Evolutionary conservation across 1,139 yeast species (phyloP).

Genomic region (Hansenula anomala): DNA sequence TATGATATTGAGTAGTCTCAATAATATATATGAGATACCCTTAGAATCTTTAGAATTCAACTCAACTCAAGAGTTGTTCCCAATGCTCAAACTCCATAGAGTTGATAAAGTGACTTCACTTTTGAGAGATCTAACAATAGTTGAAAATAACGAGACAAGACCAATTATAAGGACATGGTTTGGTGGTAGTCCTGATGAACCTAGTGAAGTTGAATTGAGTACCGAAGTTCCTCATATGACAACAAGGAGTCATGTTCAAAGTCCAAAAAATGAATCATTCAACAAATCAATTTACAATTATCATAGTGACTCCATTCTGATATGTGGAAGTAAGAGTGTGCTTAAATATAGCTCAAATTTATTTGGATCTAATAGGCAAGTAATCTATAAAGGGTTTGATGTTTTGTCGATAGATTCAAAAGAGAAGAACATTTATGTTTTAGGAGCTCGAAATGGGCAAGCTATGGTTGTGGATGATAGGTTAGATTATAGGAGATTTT

Average conservation of each 20-base stretch:
- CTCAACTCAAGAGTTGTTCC: not conserved
- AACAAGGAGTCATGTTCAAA: not conserved
- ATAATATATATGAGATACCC: not conserved
- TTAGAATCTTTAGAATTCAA: too few species aligned
- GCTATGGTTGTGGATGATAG: slow-evolving; percentile 16
- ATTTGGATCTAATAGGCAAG: not conserved
- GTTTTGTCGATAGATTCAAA: slow-evolving; percentile 7
- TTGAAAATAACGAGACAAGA: not conserved
- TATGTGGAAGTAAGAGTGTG: slow-evolving; percentile 1
- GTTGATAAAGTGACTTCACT: not conserved
- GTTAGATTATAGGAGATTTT: not conserved
- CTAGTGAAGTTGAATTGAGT: not conserved
- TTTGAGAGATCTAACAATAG: not conserved
- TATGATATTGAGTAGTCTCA: not conserved
- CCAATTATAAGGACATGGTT: not conserved
- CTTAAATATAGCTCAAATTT: not conserved
- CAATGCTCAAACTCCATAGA: not conserved
- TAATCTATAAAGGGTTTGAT: slow-evolving; percentile 5
- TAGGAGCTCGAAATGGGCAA: slow-evolving; percentile 17
- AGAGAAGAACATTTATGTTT: slow-evolving; percentile 1
- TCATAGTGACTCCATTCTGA: not conserved
- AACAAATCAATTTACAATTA: not conserved
- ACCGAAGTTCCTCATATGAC: not conserved
- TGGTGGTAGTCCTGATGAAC: not conserved
- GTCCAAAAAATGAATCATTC: not conserved